A percentile compares a stretch with the other conserved stretches of the same genome.
Evolutionary conservation across 129 eudicot genomes (phyloP).

Genomic region (Mikania micrantha): DNA sequence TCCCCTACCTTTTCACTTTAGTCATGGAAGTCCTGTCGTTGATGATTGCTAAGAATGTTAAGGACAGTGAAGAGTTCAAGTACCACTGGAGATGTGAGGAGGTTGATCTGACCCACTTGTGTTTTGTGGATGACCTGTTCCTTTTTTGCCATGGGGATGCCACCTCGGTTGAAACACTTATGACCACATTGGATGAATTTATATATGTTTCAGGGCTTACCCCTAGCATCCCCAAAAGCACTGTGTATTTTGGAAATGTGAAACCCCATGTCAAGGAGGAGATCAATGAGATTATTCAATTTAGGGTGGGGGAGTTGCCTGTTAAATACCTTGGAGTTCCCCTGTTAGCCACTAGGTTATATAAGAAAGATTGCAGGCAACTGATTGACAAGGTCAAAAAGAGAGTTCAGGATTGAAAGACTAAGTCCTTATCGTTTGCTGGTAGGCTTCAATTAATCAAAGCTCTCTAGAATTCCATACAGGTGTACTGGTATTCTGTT

Average conservation of each 20-base stretch:
- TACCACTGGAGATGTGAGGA: too few species aligned
- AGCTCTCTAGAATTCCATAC: too few species aligned
- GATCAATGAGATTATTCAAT: not conserved
- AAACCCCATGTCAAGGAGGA: accelerated
- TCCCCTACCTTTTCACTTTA: too few species aligned
- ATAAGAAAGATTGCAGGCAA: not conserved
- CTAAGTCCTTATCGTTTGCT: too few species aligned
- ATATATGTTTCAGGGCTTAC: not conserved
- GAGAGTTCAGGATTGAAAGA: not conserved
- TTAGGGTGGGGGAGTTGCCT: not conserved
- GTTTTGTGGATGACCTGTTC: not conserved
- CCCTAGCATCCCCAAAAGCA: not conserved
- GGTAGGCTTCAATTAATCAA: too few species aligned
- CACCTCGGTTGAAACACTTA: not conserved
- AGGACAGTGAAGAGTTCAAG: too few species aligned
- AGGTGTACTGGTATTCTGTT: too few species aligned
- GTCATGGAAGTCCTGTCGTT: too few species aligned
- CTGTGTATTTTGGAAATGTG: not conserved
- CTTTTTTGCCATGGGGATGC: not conserved
- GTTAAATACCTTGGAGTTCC: not conserved
- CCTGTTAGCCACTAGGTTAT: not conserved
- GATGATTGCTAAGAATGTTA: too few species aligned
- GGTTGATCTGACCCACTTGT: not conserved
- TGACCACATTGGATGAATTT: not conserved
- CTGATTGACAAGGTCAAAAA: not conserved